A percentile compares a stretch with the other conserved stretches of the same genome.
Evolutionary conservation across 2,329 filamentous ascomycete species (phyloP).

Genomic region (Aspergillus spinulosporus): DNA sequence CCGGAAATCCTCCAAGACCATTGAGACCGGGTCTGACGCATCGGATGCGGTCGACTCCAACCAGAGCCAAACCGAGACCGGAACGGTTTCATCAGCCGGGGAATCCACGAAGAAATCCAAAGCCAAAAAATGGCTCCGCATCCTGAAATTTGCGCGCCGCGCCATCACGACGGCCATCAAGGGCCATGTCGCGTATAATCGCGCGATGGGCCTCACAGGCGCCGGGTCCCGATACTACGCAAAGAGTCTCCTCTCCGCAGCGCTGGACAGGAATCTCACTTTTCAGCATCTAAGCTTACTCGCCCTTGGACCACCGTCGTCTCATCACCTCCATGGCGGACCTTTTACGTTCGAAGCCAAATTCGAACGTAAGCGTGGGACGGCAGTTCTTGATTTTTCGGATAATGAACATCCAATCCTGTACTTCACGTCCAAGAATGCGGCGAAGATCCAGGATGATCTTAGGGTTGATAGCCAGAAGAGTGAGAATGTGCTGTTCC

Average conservation of each 20-base stretch:
- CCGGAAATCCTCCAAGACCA: background rate
- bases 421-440: conserved; percentile 54
- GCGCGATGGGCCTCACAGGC: conserved; percentile 17
- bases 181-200: conserved; percentile 49
- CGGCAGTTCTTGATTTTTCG: conserved; percentile 61
- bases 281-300: conserved; percentile 41
- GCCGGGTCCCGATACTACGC: background rate
- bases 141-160: conserved; percentile 62
- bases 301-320: background rate
- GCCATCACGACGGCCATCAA: conserved; percentile 65
- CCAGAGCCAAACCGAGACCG: background rate
- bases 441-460: conserved; percentile 22
- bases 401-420: conserved; percentile 48
- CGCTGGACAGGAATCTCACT: conserved; percentile 53
- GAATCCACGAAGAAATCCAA: background rate
- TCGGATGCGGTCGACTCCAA: background rate
- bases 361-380: conserved; percentile 69
- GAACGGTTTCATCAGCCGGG: no score
- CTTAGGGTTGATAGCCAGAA: conserved; percentile 53
- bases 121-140: conserved; percentile 55
- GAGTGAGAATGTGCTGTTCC: conserved; percentile 63
- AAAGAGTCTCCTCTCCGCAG: conserved; percentile 32
- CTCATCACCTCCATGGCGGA: conserved; percentile 47
- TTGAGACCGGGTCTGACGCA: background rate
- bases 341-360: conserved; percentile 76